These are phyloP conservation scores for Fusarium coicis DNA, from an alignment of 2,329 filamentous ascomycete species.

Conservation along the genomic window DNA sequence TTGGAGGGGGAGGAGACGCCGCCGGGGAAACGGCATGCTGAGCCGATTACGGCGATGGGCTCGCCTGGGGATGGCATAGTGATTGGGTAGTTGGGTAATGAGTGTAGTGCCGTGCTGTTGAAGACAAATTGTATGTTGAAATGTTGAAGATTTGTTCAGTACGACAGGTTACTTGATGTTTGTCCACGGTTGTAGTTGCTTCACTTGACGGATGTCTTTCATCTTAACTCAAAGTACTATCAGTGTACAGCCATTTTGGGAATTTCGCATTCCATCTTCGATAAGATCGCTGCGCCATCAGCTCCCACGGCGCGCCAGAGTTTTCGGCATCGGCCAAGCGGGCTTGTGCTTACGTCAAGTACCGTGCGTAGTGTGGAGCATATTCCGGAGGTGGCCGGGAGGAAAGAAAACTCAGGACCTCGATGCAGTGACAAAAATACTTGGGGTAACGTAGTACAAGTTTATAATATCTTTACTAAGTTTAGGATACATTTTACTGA, in stretches of 20 bases:
- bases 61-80: slow-evolving; percentile 1
- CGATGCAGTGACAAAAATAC: no score
- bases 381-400: neutral
- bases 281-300: neutral
- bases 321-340: neutral
- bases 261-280: neutral
- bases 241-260: rapidly evolving
- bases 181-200: neutral
- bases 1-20: slow-evolving; percentile 16
- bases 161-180: neutral
- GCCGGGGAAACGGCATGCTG: slow-evolving; percentile 33
- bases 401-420: no score
- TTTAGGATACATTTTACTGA: no score
- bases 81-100: neutral
- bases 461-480: no score
- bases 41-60: slow-evolving; percentile 16
- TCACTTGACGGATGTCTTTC: neutral
- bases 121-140: neutral
- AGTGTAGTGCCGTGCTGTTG: neutral
- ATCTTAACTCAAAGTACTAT: neutral
- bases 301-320: neutral
- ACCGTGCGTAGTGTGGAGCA: neutral
- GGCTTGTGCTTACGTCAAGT: neutral
- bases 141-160: neutral
- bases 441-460: no score